Evolutionary conservation across 2,329 filamentous ascomycete genomes (phyloP), one percentile per base, ranked within the genome.

Genomic region (Paraphaeosphaeria sporulosa): DNA sequence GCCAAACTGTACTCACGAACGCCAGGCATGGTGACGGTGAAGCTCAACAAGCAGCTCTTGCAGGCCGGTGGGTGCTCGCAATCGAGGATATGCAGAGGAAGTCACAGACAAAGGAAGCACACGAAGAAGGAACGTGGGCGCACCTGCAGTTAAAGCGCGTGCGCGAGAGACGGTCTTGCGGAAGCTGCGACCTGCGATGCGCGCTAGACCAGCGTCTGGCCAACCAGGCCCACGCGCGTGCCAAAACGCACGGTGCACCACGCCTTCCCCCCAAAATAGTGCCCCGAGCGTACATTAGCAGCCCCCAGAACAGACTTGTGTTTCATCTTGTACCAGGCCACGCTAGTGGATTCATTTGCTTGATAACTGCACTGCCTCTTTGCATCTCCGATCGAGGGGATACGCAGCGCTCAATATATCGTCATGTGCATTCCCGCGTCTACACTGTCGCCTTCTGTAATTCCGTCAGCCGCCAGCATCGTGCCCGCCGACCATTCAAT

Each of bases 11-110:
- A 78, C 76, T 74, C 73, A 78, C 76, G 76, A 60, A 78, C 76
- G 66, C 76, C 76, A 60, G 76, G 76, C 76, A 78, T 78, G 63
- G 50, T 73, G 67, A 56, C 32, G 54, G 49, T 44, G 48, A 47
- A 57, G 60, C 58, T 58, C 36, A 32, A 34, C 58, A 55, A 49
- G 47, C 30, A 58, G 57, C 49, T 57, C 46, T 55, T 25, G 34
- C 21, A 25, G 49, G 43, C 23, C 19, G 30, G 40, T 25, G 23
- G 53, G 19, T 50, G 42, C 42, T 52, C 32, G 40, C 23, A 54
- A 4, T 17, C 36, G 47, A 36, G n/a, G 21, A 46, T 17, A 25
- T 47, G 25, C 42, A 43, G 4, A 48, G 42, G n/a, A 12, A 57
- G 51, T 15, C 19, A 40, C 57, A 23, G 34, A 57, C 52, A 57